Evolutionary conservation across 2,329 filamentous ascomycete genomes (phyloP).

Genomic region (Proliferodiscus dingleyae): DNA sequence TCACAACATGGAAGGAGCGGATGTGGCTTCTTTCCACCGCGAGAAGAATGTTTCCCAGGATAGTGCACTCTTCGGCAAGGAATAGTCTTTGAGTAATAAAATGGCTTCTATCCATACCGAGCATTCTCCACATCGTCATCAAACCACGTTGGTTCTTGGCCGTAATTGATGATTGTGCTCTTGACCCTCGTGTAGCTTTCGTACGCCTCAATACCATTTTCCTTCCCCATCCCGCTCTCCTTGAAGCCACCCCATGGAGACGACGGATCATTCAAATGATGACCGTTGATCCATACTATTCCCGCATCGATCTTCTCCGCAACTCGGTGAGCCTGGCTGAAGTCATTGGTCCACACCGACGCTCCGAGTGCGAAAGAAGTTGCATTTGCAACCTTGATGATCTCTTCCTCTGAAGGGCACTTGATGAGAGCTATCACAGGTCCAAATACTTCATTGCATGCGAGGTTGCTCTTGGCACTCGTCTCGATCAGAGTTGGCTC

Average conservation of each 20-base stretch:
- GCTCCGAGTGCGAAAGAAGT: conserved; percentile 83
- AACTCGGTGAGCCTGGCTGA: conserved; percentile 54
- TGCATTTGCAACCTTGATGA: conserved; percentile 73
- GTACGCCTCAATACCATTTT: conserved; percentile 65
- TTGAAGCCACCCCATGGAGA: conserved; percentile 53
- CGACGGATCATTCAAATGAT: conserved; percentile 48
- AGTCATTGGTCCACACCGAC: conserved; percentile 76
- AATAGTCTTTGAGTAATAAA: too few species aligned
- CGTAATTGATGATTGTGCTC: conserved; percentile 63
- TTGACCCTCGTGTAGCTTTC: conserved; percentile 55
- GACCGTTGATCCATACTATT: conserved; percentile 80
- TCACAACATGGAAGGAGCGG: too few species aligned
- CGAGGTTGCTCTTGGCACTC: conserved; percentile 81
- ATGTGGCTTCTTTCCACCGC: too few species aligned
- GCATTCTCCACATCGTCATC: conserved; percentile 51
- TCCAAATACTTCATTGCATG: conserved; percentile 87
- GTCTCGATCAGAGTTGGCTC: conserved; percentile 75
- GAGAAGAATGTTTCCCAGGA: too few species aligned
- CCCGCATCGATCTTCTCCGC: conserved; percentile 70
- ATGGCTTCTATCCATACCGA: conserved; percentile 60
- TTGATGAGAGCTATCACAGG: conserved; percentile 83
- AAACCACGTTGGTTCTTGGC: conserved; percentile 59
- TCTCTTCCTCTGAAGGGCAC: conserved; percentile 82
- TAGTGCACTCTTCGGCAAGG: too few species aligned
- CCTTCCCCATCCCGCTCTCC: conserved; percentile 54